A percentile compares a stretch with the other conserved stretches of the same genome.
These are phyloP conservation scores for Podila epigama DNA, from an alignment of 192 early-diverging fungal species.

Conservation along the genomic window DNA sequence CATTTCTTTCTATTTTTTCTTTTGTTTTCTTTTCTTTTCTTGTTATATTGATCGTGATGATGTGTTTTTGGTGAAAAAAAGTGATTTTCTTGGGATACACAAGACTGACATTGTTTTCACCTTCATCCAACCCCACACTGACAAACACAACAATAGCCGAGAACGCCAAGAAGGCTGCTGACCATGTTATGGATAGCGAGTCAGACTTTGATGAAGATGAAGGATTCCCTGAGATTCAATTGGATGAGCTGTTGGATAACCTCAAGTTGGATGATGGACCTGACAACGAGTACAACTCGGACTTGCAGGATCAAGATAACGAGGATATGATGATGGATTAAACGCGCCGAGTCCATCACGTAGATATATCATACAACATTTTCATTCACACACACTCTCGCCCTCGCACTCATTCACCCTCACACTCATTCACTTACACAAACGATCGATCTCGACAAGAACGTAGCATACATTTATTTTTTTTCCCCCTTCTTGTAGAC, in stretches of 20 bases:
- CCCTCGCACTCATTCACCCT: too few relatives aligned
- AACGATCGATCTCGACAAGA: too few relatives aligned
- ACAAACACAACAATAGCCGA: conserved; percentile 25
- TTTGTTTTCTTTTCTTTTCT: not conserved
- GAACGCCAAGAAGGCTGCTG: conserved; percentile 37
- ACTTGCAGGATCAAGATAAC: conserved; percentile 15
- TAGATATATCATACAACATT: too few relatives aligned
- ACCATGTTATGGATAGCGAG: conserved; percentile 54
- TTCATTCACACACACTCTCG: too few relatives aligned
- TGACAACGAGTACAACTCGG: conserved; percentile 23
- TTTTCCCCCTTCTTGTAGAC: too few relatives aligned
- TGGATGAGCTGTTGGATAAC: conserved; percentile 95
- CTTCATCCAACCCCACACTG: too few relatives aligned
- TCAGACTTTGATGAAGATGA: conserved; percentile 81
- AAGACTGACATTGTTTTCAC: not conserved
- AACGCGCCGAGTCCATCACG: too few relatives aligned
- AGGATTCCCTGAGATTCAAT: conserved; percentile 92
- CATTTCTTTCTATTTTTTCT: conserved; percentile 4
- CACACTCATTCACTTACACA: too few relatives aligned
- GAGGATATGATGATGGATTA: conserved; percentile 50
- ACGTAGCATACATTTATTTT: too few relatives aligned
- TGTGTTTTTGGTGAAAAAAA: conserved; percentile 4
- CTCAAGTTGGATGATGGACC: conserved; percentile 76
- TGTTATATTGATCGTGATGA: not conserved
- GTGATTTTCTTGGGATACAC: not conserved